Conservation (phyloP, 2,329 filamentous ascomycete genomes). For the Alternaria rosae region DNA sequence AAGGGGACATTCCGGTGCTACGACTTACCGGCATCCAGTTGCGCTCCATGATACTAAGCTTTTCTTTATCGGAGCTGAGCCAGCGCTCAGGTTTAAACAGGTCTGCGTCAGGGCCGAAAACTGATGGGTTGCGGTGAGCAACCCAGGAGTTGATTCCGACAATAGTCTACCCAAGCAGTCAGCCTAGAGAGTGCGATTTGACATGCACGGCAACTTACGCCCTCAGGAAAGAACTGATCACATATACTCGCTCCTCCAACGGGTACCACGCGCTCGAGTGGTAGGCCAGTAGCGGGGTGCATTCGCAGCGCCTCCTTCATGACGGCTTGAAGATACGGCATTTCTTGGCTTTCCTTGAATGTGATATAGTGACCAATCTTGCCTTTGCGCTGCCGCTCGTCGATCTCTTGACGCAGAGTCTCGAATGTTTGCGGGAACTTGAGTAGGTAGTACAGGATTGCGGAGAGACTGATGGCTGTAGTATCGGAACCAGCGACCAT, state of each 20-base stretch:
- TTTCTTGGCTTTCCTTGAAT: constrained; percentile 33
- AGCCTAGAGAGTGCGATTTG: neutral
- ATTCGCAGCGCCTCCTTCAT: constrained; percentile 38
- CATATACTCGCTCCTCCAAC: constrained; percentile 22
- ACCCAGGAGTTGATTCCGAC: constrained; percentile 34
- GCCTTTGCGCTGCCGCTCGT: constrained; percentile 3
- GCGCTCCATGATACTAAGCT: constrained; percentile 24
- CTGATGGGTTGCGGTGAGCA: constrained; percentile 20
- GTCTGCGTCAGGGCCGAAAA: constrained; percentile 27
- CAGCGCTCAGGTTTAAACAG: constrained; percentile 31
- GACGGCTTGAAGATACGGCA: constrained; percentile 40
- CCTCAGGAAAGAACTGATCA: constrained; percentile 26
- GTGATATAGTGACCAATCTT: constrained; percentile 11
- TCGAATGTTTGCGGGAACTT: constrained; percentile 18
- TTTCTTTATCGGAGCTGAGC: constrained; percentile 21
- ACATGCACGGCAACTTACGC: constrained; percentile 7
- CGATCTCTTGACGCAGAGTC: constrained; percentile 25
- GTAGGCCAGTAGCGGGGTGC: constrained; percentile 33
- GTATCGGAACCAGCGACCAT: constrained; percentile 56
- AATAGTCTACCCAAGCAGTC: constrained; percentile 13
- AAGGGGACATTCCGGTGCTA: neutral
- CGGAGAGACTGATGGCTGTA: constrained; percentile 50
- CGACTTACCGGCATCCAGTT: constrained; percentile 27
- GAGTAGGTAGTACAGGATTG: constrained; percentile 32
- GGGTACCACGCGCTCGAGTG: constrained; percentile 31